phyloP scores from a whole-genome alignment of 371 early-diverging fungal species.

The Dichotomocladium elegans region DNA sequence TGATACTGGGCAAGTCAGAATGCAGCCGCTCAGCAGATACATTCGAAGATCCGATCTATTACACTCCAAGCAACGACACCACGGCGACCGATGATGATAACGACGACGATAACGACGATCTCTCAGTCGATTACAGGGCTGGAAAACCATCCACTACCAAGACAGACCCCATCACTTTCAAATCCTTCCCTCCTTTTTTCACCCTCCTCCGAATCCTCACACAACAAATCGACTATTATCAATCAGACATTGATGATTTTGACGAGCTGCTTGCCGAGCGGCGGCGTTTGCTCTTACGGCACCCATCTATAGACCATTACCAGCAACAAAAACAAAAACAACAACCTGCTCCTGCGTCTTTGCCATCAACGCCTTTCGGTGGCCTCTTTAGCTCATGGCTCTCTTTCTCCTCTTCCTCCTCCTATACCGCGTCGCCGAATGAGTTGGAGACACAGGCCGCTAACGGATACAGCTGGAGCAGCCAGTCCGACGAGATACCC shows the following conservation, averaged over 20 bases:
- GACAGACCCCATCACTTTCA: conserved; percentile 41
- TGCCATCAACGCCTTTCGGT: conserved; percentile 17
- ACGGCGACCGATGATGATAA: conserved; percentile 28
- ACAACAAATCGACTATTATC: conserved; percentile 67
- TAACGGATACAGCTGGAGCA: too few species aligned
- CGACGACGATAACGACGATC: conserved; percentile 46
- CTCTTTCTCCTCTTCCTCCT: conserved; percentile 35
- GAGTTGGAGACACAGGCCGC: too few species aligned
- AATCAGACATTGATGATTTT: conserved; percentile 56
- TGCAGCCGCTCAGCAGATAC: too few species aligned
- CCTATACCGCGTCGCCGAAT: too few species aligned
- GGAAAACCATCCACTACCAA: conserved; percentile 32
- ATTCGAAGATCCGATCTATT: too few species aligned
- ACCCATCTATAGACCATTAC: not conserved
- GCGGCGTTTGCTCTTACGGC: conserved; percentile 21
- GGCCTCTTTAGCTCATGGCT: too few species aligned
- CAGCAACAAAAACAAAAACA: not conserved
- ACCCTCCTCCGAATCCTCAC: conserved; percentile 60
- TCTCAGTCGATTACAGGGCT: conserved; percentile 42
- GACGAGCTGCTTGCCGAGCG: conserved; percentile 55
- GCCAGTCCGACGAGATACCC: too few species aligned
- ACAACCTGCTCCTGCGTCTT: not conserved
- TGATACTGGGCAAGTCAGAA: conserved; percentile 23
- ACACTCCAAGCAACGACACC: not conserved
- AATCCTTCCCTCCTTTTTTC: conserved; percentile 62